A percentile compares a stretch with the other conserved stretches of the same genome.
Conservation (phyloP, 1,284 basidiomycete species). For the Pseudozyma sp. region DNA sequence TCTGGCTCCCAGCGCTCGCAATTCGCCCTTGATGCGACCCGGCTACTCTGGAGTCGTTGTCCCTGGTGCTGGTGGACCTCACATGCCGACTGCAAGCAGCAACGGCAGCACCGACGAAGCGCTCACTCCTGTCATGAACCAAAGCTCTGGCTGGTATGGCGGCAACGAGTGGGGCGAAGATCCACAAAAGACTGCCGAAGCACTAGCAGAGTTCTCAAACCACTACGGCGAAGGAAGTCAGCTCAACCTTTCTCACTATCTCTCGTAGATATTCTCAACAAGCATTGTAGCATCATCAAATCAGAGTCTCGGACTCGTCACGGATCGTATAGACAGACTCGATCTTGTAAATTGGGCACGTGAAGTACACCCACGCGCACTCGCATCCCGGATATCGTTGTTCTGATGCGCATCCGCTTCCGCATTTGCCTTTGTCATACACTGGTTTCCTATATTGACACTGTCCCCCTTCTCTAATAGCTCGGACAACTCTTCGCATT, state of each 20-base stretch:
- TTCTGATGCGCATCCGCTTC: not conserved
- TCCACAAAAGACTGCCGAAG: conserved; percentile 51
- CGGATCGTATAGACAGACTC: conserved; percentile 1
- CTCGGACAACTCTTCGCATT: conserved; percentile 9
- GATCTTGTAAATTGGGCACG: not conserved
- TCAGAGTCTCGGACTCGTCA: not conserved
- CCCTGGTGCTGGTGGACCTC: conserved; percentile 1
- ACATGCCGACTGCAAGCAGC: conserved; percentile 40
- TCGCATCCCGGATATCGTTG: conserved; percentile 1
- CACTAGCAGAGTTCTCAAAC: conserved; percentile 42
- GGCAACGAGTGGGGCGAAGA: conserved; percentile 51
- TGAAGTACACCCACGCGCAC: not conserved
- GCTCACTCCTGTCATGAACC: conserved; percentile 46
- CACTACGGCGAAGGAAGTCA: conserved; percentile 40
- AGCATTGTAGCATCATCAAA: not conserved
- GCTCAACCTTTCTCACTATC: conserved; percentile 41
- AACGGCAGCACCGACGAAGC: conserved; percentile 51
- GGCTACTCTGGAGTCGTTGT: conserved; percentile 14
- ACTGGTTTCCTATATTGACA: not conserved
- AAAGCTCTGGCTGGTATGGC: conserved; percentile 42
- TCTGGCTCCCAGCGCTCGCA: conserved; percentile 46
- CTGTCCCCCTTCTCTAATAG: not conserved
- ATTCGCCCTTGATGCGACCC: conserved; percentile 39
- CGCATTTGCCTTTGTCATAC: too few relatives aligned
- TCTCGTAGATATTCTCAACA: conserved; percentile 16